Base-by-base conservation (phyloP, 2,329 filamentous ascomycete genomes). In the Penicillium crustosum region DNA sequence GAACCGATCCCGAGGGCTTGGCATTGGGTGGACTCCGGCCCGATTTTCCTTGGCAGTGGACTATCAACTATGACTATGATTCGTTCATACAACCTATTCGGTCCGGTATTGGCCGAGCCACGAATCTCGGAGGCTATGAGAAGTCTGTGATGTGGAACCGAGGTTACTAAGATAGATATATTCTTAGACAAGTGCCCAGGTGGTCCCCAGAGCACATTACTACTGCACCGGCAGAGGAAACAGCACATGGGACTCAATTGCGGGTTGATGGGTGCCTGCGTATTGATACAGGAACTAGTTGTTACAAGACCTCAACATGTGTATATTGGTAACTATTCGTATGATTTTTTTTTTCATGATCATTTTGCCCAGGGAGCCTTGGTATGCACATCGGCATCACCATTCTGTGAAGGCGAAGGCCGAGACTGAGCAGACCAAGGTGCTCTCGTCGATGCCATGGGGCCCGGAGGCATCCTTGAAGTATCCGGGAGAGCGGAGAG, bases 351-450 rank as follows among this genome's bases (percentile, higher is more conserved):
- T 3, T 27, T 27, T 17, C 6, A 21, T 27, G 2, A 48, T 65
- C 60, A 70, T 57, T 67, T 73, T 3, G 70, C 70, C 75, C 75
- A 77, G 15, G 77, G 76, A 15, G 75, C 75, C 59, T 70, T 76
- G 3, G 74, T 78, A 27, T 63, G 63, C 2, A 59, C 58, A 58
- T 71, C 64, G 10, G 36, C 38, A 13, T 59, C 17, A 21, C 62
- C 62, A 38, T 53, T 58, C 43, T 56, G 49, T 25, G 67, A 60
- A 36, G 65, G 54, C 36, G 62, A 36, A 27, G 39, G 53, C 33
- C 60, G 59, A 19, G 58, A 25, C 48, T 65, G 57, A 17, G 67
- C 56, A 29, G 49, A 63, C 72, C 70, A 73, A 2, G 71, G 73
- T 43, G 73, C 74, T 62, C 68, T 62, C 23, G 71, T 75, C 19